A percentile compares a stretch with the other conserved stretches of the same genome.
phyloP scores from a whole-genome alignment of 257 asterid species.

The Eucommia ulmoides region DNA sequence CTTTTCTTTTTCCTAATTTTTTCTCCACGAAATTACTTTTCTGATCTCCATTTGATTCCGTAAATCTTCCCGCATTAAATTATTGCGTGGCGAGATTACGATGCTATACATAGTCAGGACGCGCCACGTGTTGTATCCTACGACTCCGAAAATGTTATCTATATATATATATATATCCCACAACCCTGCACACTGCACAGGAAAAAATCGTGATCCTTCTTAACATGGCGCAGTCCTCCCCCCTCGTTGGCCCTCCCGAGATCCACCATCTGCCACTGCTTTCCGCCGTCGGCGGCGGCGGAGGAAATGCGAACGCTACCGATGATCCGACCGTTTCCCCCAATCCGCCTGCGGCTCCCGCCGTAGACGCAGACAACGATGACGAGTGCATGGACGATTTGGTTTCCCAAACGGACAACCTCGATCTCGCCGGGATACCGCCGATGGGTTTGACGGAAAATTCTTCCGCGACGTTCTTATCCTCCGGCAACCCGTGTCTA shows the following conservation, averaged over 20 bases:
- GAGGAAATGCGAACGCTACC: too few species aligned
- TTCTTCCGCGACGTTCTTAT: constrained; percentile 18
- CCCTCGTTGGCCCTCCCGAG: background rate
- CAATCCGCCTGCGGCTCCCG: background rate
- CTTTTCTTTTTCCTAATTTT: too few species aligned
- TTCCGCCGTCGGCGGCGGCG: background rate
- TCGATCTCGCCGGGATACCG: background rate
- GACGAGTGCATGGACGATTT: background rate
- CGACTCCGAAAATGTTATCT: too few species aligned
- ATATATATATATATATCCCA: too few species aligned
- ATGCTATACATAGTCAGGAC: too few species aligned
- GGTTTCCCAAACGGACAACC: background rate
- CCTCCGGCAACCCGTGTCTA: constrained; percentile 25
- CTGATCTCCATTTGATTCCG: too few species aligned
- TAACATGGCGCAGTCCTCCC: background rate
- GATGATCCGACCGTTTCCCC: background rate
- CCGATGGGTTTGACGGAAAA: constrained; percentile 25
- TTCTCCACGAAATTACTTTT: too few species aligned
- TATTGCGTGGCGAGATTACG: too few species aligned
- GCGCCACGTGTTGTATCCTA: too few species aligned
- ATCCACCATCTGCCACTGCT: background rate
- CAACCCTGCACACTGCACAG: too few species aligned
- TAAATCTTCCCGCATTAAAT: too few species aligned
- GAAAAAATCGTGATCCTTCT: too few species aligned
- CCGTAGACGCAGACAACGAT: background rate